These are phyloP conservation scores for Cladosporium sp. DNA, from an alignment of 2,329 filamentous ascomycete genomes.

Conservation along the genomic window DNA sequence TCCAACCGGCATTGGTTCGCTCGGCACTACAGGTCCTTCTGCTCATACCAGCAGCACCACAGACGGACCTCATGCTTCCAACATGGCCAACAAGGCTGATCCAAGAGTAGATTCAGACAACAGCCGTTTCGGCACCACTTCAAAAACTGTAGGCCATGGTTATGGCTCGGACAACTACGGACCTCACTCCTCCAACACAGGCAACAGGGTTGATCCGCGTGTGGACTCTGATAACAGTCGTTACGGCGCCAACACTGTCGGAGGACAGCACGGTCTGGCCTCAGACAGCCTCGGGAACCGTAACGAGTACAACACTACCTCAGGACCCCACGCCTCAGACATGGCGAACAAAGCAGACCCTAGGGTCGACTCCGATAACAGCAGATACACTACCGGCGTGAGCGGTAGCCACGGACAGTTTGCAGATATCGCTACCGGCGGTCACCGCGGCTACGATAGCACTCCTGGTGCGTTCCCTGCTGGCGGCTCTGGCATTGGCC, in stretches of 20 bases:
- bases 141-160: background rate
- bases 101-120: conserved; percentile 21
- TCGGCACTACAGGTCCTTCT: background rate
- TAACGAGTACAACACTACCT: conserved; percentile 10
- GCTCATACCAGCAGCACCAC: background rate
- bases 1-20: background rate
- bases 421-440: background rate
- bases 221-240: conserved; percentile 17
- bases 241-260: background rate
- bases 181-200: conserved; percentile 20
- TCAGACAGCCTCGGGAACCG: background rate
- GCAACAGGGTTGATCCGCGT: conserved; percentile 28
- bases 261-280: background rate
- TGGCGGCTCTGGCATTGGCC: background rate
- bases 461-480: background rate
- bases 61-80: conserved; percentile 24
- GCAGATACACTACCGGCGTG: background rate
- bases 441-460: conserved; percentile 2
- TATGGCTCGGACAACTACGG: background rate
- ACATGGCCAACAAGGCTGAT: conserved; percentile 27
- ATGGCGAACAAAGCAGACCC: conserved; percentile 16
- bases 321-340: conserved; percentile 11
- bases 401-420: conserved; percentile 5
- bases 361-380: conserved; percentile 4
- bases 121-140: background rate